phyloP scores from a whole-genome alignment of 2,329 filamentous ascomycete species.

The Periconia digitata region DNA sequence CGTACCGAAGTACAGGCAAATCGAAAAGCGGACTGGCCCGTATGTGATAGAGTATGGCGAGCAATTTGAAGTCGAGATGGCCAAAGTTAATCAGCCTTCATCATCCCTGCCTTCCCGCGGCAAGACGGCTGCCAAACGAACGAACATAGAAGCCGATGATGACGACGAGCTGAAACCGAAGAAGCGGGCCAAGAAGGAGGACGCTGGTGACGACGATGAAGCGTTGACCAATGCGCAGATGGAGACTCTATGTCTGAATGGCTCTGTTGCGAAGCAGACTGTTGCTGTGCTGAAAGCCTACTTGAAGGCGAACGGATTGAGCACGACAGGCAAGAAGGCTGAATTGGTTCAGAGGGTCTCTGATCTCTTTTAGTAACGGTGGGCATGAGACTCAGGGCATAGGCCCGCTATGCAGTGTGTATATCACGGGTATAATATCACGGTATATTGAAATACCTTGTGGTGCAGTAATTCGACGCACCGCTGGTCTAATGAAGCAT shows the following conservation, averaged over 20 bases:
- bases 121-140: conserved; percentile 49
- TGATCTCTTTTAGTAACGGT: conserved; percentile 9
- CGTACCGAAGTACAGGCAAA: conserved; percentile 79
- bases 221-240: conserved; percentile 48
- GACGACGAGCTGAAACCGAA: conserved; percentile 22
- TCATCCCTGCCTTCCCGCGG: conserved; percentile 47
- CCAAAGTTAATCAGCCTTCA: conserved; percentile 37
- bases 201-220: conserved; percentile 16
- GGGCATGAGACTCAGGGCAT: background rate
- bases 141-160: conserved; percentile 9
- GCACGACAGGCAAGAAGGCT: conserved; percentile 37
- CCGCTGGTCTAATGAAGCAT: too few species aligned
- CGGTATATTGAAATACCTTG: too few species aligned
- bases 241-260: conserved; percentile 46
- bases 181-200: conserved; percentile 26
- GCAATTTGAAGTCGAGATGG: conserved; percentile 63
- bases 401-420: background rate
- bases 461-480: too few species aligned
- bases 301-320: conserved; percentile 25
- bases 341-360: conserved; percentile 41
- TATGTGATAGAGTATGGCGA: conserved; percentile 78
- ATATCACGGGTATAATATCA: too few species aligned
- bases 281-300: conserved; percentile 39
- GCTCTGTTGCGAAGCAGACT: conserved; percentile 46
- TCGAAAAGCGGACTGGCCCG: conserved; percentile 78